phyloP scores from a whole-genome alignment of 176 grass and related monocot genomes.

The Themeda triandra region DNA sequence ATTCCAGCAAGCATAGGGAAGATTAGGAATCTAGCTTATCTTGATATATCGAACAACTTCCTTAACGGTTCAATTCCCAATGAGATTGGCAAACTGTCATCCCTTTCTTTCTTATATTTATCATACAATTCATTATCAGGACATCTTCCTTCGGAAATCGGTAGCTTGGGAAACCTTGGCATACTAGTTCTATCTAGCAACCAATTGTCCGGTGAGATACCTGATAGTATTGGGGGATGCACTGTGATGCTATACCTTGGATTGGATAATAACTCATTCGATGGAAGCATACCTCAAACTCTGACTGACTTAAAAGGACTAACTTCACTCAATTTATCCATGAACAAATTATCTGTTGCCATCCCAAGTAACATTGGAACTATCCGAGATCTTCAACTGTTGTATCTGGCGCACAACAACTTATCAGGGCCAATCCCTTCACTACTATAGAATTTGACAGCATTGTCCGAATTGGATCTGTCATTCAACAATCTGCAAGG shows the following conservation, averaged over 20 bases:
- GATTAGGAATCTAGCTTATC: background rate
- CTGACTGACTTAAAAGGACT: background rate
- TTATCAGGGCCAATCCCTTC: too few species aligned
- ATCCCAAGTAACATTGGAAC: too few species aligned
- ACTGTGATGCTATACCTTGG: too few species aligned
- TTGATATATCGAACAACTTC: background rate
- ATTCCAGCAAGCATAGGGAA: conserved; percentile 11
- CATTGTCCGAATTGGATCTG: conserved; percentile 4
- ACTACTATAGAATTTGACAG: too few species aligned
- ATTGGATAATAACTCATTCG: too few species aligned
- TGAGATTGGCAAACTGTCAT: background rate
- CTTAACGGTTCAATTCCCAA: background rate
- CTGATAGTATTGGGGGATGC: too few species aligned
- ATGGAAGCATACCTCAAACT: background rate
- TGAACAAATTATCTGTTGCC: background rate
- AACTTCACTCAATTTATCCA: background rate
- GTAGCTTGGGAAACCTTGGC: conserved; percentile 5
- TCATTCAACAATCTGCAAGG: conserved; percentile 28
- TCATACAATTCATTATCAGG: conserved; percentile 17
- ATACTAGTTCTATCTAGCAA: background rate
- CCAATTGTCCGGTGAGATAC: background rate
- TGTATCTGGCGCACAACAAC: conserved; percentile 2
- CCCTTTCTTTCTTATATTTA: too few species aligned
- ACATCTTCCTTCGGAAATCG: conserved; percentile 1
- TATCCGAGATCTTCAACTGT: background rate